Evolutionary conservation across 1,139 yeast genomes (phyloP).

Genomic region (Candida sojae): DNA sequence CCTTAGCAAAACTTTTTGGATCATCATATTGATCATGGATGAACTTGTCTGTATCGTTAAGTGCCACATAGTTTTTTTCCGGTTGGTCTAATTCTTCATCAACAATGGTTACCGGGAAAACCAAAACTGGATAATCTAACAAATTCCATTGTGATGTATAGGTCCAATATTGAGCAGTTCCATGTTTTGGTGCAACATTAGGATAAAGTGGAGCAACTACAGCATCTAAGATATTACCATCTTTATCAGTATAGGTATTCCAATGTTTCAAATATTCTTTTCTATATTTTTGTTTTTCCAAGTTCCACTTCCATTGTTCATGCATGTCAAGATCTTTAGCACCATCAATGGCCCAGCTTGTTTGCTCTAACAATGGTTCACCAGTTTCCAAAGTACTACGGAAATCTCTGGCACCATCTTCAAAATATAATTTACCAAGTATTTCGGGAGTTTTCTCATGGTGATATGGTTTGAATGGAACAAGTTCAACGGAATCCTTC

Average conservation of each 20-base stretch:
- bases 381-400: slow-evolving; percentile 18
- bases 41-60: slow-evolving; percentile 15
- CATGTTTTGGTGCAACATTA: slow-evolving; percentile 22
- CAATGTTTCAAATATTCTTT: slow-evolving; percentile 22
- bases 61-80: slow-evolving; percentile 12
- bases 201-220: slow-evolving; percentile 23
- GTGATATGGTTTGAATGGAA: slow-evolving; percentile 19
- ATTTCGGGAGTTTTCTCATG: slow-evolving; percentile 17
- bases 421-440: slow-evolving; percentile 20
- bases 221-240: slow-evolving; percentile 38
- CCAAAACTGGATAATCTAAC: slow-evolving; percentile 24
- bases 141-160: slow-evolving; percentile 25
- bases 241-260: slow-evolving; percentile 15
- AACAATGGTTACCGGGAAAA: slow-evolving; percentile 22
- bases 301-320: slow-evolving; percentile 22
- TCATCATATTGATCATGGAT: slow-evolving; percentile 17
- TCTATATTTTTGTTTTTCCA: slow-evolving; percentile 22
- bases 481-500: slow-evolving; percentile 16
- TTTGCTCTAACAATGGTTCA: slow-evolving; percentile 23
- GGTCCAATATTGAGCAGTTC: slow-evolving; percentile 23
- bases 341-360: slow-evolving; percentile 19
- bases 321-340: slow-evolving; percentile 16
- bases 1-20: slow-evolving; percentile 17
- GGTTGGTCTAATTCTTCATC: slow-evolving; percentile 17
- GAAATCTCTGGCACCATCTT: slow-evolving; percentile 26